Base-by-base conservation (phyloP, 768 basidiomycete species). In the Serendipita indica region DNA sequence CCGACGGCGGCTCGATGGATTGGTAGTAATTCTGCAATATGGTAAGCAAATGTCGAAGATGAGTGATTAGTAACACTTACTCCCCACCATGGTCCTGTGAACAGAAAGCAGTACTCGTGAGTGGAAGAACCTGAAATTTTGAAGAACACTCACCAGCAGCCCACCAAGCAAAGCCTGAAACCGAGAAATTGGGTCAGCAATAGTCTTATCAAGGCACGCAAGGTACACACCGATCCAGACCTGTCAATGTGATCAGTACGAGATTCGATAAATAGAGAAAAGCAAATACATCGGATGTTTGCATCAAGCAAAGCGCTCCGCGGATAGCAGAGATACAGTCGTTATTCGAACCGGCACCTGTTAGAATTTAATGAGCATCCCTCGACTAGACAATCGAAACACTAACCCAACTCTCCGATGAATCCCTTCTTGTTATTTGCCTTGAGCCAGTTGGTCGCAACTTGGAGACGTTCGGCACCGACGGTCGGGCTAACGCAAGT, bases 401-500 rank as follows among this genome's bases (percentile, higher is more conserved):
- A n/a, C n/a, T n/a, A n/a, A n/a, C n/a, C n/a, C n/a, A 54, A 4
- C n/a, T 54, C 49, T 54, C 49, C 49, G 49, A 54, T 18, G 49
- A 54, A 27, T 5, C 49, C 49, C 25, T 54, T 54, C 22, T 22
- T 20, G 49, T 54, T 54, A 30, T 54, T 54, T 10, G 10, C 16
- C 10, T 82, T 68, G 61, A 83, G 74, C 81, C 81, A 82, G 14
- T 67, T 63, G 2, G 81, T 82, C 5, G 81, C 81, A 33, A 66
- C 75, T 30, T 74, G 70, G 39, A 83, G 67, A 63, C 80, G 79
- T 63, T 80, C 76, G 20, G 73, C 74, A 59, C 80, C 80, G 64
- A 83, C 80, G 25, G 79, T 81, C n/a, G 75, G 70, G 5, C 76
- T 79, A 33, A 82, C 80, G 65, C 82, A 83, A 25, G 68, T 73